These are phyloP conservation scores for Cladophialophora exuberans DNA, from an alignment of 2,329 filamentous ascomycete species.

Conservation along the genomic window DNA sequence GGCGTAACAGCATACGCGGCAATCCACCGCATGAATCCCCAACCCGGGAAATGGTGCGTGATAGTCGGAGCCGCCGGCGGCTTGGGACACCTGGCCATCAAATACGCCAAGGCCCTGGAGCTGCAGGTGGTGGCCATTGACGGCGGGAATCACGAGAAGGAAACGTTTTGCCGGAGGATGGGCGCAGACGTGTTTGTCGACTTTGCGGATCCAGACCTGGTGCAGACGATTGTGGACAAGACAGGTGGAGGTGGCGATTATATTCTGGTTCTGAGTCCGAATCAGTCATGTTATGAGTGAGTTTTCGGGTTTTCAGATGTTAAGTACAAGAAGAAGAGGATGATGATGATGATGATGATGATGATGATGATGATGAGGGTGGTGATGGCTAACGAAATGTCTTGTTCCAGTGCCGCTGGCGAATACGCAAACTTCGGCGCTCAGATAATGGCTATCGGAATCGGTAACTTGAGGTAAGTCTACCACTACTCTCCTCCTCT, in stretches of 20 bases:
- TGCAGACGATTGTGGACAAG: not conserved
- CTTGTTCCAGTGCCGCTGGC: slow-evolving; percentile 8
- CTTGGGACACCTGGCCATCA: slow-evolving; percentile 12
- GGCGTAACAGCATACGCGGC: slow-evolving; percentile 4
- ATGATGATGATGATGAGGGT: not conserved
- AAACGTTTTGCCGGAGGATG: slow-evolving; percentile 12
- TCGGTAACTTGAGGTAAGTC: slow-evolving; percentile 15
- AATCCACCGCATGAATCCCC: slow-evolving; percentile 2
- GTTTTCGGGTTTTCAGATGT: not conserved
- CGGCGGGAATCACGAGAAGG: slow-evolving; percentile 1
- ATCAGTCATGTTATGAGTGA: slow-evolving; percentile 19
- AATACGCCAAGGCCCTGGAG: slow-evolving; percentile 9
- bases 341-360: no score
- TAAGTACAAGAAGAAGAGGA: no score
- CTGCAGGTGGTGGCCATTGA: slow-evolving; percentile 11
- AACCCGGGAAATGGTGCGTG: slow-evolving; percentile 12
- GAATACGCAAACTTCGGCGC: slow-evolving; percentile 15
- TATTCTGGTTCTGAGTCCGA: slow-evolving; percentile 17
- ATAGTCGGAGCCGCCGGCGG: slow-evolving; percentile 9
- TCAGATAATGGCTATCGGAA: slow-evolving; percentile 20
- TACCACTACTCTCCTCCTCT: not conserved
- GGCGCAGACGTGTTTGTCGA: slow-evolving; percentile 14
- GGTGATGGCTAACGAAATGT: not conserved
- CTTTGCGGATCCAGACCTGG: slow-evolving; percentile 1
- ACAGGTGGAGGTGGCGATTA: slow-evolving; percentile 13